Evolutionary conservation across 495 filamentous ascomycete species (phyloP).

Genomic region (Penicillium ucsense): DNA sequence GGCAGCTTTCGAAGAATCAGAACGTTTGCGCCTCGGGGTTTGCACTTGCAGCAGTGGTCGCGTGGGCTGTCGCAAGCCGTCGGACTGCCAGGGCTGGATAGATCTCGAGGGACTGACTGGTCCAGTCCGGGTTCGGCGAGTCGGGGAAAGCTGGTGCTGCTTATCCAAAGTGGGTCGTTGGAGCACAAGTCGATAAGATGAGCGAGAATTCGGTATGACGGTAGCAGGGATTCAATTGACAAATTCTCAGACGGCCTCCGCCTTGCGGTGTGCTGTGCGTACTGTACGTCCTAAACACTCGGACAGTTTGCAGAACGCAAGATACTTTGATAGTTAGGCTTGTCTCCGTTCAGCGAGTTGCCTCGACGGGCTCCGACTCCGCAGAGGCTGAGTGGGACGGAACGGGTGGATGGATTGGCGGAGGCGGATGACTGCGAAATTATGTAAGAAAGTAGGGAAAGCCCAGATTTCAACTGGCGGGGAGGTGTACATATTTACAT

Average conservation of each 20-base stretch:
- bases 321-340: neutral
- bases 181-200: neutral
- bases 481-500: too few species aligned
- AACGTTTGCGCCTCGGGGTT: too few species aligned
- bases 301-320: neutral
- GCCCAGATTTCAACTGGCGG: neutral
- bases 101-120: neutral
- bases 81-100: slow-evolving; percentile 1
- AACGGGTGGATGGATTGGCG: too few species aligned
- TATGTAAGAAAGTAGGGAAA: slow-evolving; percentile 5
- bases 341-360: neutral
- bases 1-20: too few species aligned
- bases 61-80: slow-evolving; percentile 2
- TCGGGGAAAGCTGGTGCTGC: slow-evolving; percentile 1
- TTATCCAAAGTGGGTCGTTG: neutral
- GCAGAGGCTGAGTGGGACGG: slow-evolving; percentile 1
- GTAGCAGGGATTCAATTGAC: too few species aligned
- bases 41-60: neutral
- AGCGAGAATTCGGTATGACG: too few species aligned
- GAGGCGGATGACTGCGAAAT: slow-evolving; percentile 5
- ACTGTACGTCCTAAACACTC: too few species aligned
- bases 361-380: slow-evolving; percentile 5
- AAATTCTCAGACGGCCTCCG: too few species aligned
- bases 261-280: too few species aligned
- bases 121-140: slow-evolving; percentile 1